Evolutionary conservation across 208 protist genomes (phyloP).

Genomic region (Porcisia deanei): DNA sequence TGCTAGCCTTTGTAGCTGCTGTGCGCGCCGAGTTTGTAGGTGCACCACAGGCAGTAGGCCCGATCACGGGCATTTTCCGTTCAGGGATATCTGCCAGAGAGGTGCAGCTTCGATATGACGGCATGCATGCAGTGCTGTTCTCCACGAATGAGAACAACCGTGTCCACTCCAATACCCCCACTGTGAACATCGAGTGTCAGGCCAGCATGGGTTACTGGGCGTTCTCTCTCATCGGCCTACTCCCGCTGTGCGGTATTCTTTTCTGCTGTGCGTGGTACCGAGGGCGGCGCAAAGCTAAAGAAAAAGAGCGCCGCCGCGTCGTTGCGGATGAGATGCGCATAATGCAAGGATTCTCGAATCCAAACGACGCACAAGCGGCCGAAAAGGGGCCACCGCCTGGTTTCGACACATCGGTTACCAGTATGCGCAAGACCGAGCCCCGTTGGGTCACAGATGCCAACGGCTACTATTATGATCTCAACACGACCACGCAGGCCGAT

Average conservation of each 20-base stretch:
- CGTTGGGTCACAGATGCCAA: constrained; percentile 55
- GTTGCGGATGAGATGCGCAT: constrained; percentile 67
- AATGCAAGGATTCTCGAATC: constrained; percentile 47
- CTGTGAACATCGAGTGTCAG: constrained; percentile 32
- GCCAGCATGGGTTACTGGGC: constrained; percentile 56
- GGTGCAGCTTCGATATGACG: constrained; percentile 34
- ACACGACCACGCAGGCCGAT: not conserved
- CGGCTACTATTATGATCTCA: constrained; percentile 59
- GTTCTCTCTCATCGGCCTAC: constrained; percentile 52
- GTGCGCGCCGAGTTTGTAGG: constrained; percentile 29
- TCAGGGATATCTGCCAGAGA: constrained; percentile 10
- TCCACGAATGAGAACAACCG: constrained; percentile 41
- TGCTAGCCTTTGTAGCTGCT: constrained; percentile 46
- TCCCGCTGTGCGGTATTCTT: constrained; percentile 41
- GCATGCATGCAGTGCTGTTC: constrained; percentile 45
- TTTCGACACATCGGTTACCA: constrained; percentile 16
- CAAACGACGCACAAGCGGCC: not conserved
- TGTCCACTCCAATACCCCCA: constrained; percentile 23
- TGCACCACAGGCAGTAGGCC: constrained; percentile 3
- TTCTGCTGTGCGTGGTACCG: constrained; percentile 62
- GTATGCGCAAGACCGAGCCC: constrained; percentile 1
- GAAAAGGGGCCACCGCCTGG: constrained; percentile 13
- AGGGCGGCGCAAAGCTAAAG: constrained; percentile 55
- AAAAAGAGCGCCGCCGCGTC: constrained; percentile 42
- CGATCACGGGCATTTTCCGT: constrained; percentile 7